Conservation (phyloP, 2,329 filamentous ascomycete genomes). For the Cordyceps militaris region DNA sequence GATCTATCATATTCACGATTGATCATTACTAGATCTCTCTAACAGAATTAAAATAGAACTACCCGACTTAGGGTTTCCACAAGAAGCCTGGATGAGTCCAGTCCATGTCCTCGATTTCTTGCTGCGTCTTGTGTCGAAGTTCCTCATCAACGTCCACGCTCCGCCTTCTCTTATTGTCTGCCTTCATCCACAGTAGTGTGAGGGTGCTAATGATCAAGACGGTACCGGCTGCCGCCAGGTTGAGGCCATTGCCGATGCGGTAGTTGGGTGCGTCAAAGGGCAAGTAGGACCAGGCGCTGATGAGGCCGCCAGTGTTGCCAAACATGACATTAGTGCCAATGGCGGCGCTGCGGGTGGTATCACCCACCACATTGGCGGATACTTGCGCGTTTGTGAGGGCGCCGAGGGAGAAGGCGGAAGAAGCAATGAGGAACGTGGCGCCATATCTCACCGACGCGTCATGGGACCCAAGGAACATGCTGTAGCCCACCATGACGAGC, state of each 20-base stretch:
- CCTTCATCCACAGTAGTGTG: conserved; percentile 51
- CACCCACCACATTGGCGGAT: conserved; percentile 63
- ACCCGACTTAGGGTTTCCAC: conserved; percentile 40
- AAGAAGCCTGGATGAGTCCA: conserved; percentile 60
- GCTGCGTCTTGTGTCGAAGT: conserved; percentile 43
- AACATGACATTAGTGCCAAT: conserved; percentile 64
- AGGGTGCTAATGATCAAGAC: conserved; percentile 43
- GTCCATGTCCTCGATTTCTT: conserved; percentile 53
- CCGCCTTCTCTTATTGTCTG: conserved; percentile 56
- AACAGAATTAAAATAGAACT: neutral
- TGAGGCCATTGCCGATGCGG: conserved; percentile 64
- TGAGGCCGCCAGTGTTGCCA: conserved; percentile 63
- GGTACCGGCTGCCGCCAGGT: conserved; percentile 49
- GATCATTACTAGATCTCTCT: too few species aligned
- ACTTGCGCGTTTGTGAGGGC: conserved; percentile 60
- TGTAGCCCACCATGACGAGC: conserved; percentile 61
- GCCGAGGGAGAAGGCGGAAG: conserved; percentile 56
- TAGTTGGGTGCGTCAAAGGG: conserved; percentile 58
- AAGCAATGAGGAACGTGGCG: conserved; percentile 62
- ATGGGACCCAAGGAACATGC: conserved; percentile 58
- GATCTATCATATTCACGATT: too few species aligned
- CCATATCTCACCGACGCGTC: conserved; percentile 53
- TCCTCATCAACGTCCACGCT: conserved; percentile 41
- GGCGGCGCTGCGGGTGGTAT: conserved; percentile 59
- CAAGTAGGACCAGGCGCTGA: conserved; percentile 59